These are phyloP conservation scores for Sarcodon sp. DNA, from an alignment of 768 basidiomycete genomes.

Conservation along the genomic window DNA sequence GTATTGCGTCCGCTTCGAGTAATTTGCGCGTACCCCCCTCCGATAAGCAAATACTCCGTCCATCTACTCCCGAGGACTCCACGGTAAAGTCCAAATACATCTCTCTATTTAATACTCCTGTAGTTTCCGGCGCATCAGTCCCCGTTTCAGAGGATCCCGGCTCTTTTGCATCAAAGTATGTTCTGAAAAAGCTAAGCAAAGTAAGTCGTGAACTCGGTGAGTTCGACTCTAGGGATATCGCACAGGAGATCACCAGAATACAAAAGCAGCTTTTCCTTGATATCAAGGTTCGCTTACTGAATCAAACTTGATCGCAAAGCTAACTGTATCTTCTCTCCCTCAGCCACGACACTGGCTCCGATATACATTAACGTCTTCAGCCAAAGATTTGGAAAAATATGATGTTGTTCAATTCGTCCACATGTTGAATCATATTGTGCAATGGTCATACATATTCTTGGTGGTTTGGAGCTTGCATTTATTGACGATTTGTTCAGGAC, in stretches of 20 bases:
- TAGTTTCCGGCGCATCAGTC: conserved; percentile 13
- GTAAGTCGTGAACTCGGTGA: conserved; percentile 43
- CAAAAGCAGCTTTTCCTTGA: conserved; percentile 56
- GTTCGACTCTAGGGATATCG: conserved; percentile 54
- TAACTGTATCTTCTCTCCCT: conserved; percentile 3
- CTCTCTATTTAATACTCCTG: conserved; percentile 29
- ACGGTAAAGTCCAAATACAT: conserved; percentile 44
- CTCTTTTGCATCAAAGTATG: conserved; percentile 30
- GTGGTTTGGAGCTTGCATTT: conserved; percentile 4
- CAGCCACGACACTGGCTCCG: conserved; percentile 85
- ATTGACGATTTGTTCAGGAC: conserved; percentile 41
- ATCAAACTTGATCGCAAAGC: neutral
- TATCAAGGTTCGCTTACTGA: conserved; percentile 47
- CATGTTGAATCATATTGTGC: conserved; percentile 72
- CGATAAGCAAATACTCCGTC: neutral
- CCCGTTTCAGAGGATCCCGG: conserved; percentile 9
- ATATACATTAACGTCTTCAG: conserved; percentile 58
- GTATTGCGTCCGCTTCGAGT: neutral
- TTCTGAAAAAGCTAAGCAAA: conserved; percentile 49
- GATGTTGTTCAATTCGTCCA: conserved; percentile 63
- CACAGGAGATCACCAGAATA: conserved; percentile 75
- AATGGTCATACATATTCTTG: conserved; percentile 42
- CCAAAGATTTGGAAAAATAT: conserved; percentile 50
- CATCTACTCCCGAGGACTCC: conserved; percentile 7
- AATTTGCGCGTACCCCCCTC: too few relatives aligned